Conservation (phyloP, 2,329 filamentous ascomycete species). For the Coniochaeta prunicola region DNA sequence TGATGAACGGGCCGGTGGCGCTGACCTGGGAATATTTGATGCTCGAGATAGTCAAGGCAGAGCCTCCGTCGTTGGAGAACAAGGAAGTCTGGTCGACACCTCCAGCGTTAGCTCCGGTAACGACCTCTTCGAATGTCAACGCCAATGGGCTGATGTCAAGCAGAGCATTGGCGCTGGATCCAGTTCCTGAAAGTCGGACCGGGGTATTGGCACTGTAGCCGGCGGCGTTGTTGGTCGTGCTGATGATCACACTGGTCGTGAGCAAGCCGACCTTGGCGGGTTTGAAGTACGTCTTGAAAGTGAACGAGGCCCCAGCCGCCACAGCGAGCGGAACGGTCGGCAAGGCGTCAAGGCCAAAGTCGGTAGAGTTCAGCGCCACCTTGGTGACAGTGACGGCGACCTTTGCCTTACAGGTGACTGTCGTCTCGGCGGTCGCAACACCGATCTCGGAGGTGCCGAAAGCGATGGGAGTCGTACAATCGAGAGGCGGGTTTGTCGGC, state of each 20-base stretch:
- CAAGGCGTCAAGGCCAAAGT: conserved; percentile 26
- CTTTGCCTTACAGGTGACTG: conserved; percentile 40
- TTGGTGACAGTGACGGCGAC: conserved; percentile 33
- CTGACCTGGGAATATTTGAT: conserved; percentile 36
- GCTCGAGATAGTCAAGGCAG: conserved; percentile 31
- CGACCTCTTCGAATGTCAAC: conserved; percentile 40
- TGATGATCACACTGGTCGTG: conserved; percentile 38
- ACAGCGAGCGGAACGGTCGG: conserved; percentile 24
- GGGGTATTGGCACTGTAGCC: conserved; percentile 40
- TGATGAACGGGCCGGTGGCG: conserved; percentile 36
- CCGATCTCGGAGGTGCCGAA: conserved; percentile 39
- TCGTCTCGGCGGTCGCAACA: conserved; percentile 20
- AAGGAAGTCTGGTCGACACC: conserved; percentile 33
- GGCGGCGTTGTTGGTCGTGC: conserved; percentile 35
- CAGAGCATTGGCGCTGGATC: conserved; percentile 35
- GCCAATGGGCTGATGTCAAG: conserved; percentile 38
- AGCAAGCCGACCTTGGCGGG: conserved; percentile 39
- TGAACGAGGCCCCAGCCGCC: conserved; percentile 30
- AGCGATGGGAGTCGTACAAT: conserved; percentile 40
- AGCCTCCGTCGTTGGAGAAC: conserved; percentile 42
- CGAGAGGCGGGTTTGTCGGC: conserved; percentile 44
- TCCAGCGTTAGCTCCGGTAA: conserved; percentile 30
- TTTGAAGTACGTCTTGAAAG: conserved; percentile 34
- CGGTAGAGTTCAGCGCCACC: conserved; percentile 26
- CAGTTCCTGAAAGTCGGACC: conserved; percentile 40